Conservation (phyloP, 2,329 filamentous ascomycete genomes). For the Pseudogymnoascus destructans region DNA sequence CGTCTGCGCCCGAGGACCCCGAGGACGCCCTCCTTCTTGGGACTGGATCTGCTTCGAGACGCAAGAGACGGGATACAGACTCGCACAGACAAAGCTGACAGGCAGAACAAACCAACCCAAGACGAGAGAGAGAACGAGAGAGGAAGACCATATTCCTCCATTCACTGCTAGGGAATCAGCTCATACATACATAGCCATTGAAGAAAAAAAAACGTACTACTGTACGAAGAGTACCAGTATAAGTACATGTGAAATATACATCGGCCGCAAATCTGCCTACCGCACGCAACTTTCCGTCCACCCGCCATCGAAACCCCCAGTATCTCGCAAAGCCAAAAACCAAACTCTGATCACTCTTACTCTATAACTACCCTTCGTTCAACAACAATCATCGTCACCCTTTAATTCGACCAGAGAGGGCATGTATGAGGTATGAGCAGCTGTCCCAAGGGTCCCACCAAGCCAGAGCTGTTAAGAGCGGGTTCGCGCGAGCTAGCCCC, state of each 20-base stretch:
- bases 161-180: neutral
- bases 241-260: constrained; percentile 1
- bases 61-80: neutral
- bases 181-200: neutral
- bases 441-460: neutral
- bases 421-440: neutral
- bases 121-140: neutral
- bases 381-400: neutral
- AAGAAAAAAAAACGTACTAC: neutral
- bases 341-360: neutral
- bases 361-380: neutral
- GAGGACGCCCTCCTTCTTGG: neutral
- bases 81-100: neutral
- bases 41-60: neutral
- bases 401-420: neutral
- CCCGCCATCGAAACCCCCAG: neutral
- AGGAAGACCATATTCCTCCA: neutral
- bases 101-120: neutral
- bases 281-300: neutral
- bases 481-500: neutral
- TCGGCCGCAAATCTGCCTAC: neutral
- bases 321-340: neutral
- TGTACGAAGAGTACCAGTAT: neutral
- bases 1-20: neutral
- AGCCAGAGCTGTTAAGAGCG: neutral